Percentiles rank a stretch among this genome's conserved stretches.
phyloP scores from a whole-genome alignment of 768 basidiomycete genomes.

The Leccinum rimulosum region DNA sequence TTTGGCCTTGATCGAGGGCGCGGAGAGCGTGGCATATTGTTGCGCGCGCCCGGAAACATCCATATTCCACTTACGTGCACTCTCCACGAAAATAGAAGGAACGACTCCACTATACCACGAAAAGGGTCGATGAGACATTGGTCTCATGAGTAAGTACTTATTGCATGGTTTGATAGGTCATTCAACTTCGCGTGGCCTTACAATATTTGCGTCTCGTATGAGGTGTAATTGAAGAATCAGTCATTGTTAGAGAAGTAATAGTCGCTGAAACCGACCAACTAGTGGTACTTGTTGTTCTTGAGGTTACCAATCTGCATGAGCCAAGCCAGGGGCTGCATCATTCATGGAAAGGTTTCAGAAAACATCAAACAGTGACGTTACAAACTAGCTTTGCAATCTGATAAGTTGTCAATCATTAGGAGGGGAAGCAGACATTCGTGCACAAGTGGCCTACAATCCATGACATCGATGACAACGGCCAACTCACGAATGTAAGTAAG shows the following conservation, averaged over 20 bases:
- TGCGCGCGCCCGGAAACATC: background rate
- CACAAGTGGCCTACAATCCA: background rate
- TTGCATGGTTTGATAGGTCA: background rate
- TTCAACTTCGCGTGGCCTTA: background rate
- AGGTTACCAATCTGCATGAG: too few relatives aligned
- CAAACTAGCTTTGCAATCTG: background rate
- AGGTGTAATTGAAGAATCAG: background rate
- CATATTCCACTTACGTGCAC: constrained; percentile 13
- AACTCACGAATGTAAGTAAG: constrained; percentile 13
- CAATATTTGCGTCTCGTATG: too few relatives aligned
- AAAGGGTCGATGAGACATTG: constrained; percentile 11
- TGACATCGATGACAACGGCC: background rate
- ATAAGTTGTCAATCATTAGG: background rate
- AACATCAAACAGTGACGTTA: background rate
- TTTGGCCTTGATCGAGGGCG: background rate
- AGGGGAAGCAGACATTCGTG: background rate
- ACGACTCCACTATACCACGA: background rate
- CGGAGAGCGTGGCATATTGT: constrained; percentile 1
- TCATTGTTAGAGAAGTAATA: too few relatives aligned
- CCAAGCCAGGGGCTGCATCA: background rate
- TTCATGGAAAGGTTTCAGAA: too few relatives aligned
- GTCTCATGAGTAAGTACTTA: background rate
- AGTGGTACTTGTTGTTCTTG: too few relatives aligned
- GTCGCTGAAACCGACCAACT: too few relatives aligned
- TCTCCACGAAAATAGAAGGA: constrained; percentile 12